These are phyloP conservation scores for Saccharomyces pastorianus DNA, from an alignment of 1,139 yeast genomes.

Conservation along the genomic window DNA sequence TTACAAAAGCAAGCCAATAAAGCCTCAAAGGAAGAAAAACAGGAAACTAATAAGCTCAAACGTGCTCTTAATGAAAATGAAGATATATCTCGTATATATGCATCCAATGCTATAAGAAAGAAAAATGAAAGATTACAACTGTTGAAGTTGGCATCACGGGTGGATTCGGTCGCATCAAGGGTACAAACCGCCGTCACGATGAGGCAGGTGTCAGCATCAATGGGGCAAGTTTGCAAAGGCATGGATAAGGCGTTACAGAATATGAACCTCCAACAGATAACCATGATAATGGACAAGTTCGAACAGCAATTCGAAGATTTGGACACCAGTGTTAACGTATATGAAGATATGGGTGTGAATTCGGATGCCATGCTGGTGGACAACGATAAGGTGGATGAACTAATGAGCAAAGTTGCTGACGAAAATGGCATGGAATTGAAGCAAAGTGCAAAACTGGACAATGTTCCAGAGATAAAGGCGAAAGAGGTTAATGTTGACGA, in stretches of 20 bases:
- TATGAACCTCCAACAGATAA: constrained; percentile 88
- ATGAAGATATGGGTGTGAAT: constrained; percentile 81
- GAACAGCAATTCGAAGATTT: constrained; percentile 93
- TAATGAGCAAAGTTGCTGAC: constrained; percentile 92
- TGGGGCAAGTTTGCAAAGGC: constrained; percentile 87
- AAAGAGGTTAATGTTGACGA: constrained; percentile 42
- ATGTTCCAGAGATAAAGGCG: constrained; percentile 35
- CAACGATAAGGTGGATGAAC: constrained; percentile 87
- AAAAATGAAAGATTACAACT: constrained; percentile 79
- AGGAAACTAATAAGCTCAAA: constrained; percentile 82
- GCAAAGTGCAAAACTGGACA: constrained; percentile 55
- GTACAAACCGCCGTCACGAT: constrained; percentile 97
- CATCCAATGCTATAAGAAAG: constrained; percentile 92
- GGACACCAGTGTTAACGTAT: constrained; percentile 88
- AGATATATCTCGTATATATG: constrained; percentile 90
- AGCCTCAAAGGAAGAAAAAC: constrained; percentile 83
- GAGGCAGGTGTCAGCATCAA: constrained; percentile 88
- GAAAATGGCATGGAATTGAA: constrained; percentile 94
- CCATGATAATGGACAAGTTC: constrained; percentile 94
- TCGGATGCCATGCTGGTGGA: constrained; percentile 74
- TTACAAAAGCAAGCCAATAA: constrained; percentile 81
- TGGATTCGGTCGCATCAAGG: constrained; percentile 92
- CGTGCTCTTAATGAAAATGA: constrained; percentile 52
- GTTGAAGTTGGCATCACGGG: constrained; percentile 74
- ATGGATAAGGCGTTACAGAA: constrained; percentile 95